phyloP scores from a whole-genome alignment of 2,329 filamentous ascomycete genomes.

The Phoma sp. region DNA sequence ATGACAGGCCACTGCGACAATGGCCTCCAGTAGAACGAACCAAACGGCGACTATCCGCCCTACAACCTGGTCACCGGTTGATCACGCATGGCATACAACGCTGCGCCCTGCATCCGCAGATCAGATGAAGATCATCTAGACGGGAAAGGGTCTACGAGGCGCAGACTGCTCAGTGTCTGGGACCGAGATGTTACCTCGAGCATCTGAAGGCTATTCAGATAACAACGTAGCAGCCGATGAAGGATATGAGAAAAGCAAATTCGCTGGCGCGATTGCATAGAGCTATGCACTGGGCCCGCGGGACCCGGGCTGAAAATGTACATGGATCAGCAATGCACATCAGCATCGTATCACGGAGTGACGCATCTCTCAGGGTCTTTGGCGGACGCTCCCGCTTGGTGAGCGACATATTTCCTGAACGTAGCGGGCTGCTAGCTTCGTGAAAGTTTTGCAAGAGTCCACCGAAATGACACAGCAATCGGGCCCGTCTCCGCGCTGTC shows the following conservation, averaged over 20 bases:
- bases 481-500: neutral
- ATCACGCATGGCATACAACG: neutral
- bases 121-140: neutral
- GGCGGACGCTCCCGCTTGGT: constrained; percentile 10
- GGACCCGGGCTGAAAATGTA: neutral
- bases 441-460: neutral
- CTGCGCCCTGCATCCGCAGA: neutral
- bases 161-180: neutral
- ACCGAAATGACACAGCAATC: neutral
- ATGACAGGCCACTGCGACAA: neutral
- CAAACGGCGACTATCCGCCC: neutral
- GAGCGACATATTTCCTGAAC: constrained; percentile 6
- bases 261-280: neutral
- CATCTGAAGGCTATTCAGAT: neutral
- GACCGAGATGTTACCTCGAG: neutral
- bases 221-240: neutral
- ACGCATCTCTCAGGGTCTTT: constrained; percentile 4
- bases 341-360: neutral
- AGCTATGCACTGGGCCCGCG: constrained; percentile 2
- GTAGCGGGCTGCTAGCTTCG: neutral
- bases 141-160: neutral
- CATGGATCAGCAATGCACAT: neutral
- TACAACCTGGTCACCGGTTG: neutral
- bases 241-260: neutral
- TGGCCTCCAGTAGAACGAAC: neutral